Evolutionary conservation across 805 yeast genomes (phyloP), one percentile per base, ranked within the genome.

Genomic region (Ogataea ganodermae): DNA sequence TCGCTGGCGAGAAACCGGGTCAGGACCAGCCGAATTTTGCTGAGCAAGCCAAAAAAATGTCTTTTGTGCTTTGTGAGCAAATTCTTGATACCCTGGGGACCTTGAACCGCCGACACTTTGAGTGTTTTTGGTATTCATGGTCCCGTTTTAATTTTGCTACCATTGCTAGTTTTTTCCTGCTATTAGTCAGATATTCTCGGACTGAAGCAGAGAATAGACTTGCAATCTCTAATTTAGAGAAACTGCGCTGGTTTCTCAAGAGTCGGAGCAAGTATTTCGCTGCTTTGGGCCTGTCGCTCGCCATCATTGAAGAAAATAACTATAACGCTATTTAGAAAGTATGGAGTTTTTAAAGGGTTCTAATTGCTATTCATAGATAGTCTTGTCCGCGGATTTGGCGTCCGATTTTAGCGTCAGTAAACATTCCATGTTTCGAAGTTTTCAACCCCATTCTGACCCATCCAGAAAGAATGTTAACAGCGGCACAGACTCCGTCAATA

Each of bases 401-500:
- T n/a, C 45, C 35, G 2, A 28, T 10, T 26, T 45, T 44, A 3
- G 54, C 12, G n/a, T 38, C 45, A 5, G 18, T 18, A 37, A 60
- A 66, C 16, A 66, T 40, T 1, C 69, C 69, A 8, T 55, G 32
- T 31, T 58, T 53, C 1, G 68, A 62, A 0, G 70, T 66, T 45
- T 57, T 65, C 24, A 65, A 44, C 9, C 69, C 69, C 42, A 59
- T 62, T n/a, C 71, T 64, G n/a, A 68, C 63, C 54, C 66, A 57
- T 1, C 71, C 71, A 3, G 67, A 49, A 6, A 67, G 55, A 5
- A 67, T 28, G 6, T 67, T 68, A 9, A 67, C 67, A 12, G 58
- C 58, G 2, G 56, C 50, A 31, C 48, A 48, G 16, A 56, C 60
- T 16, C 60, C 58, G 21, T 97, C 97, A 59, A 87, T 78, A 21